These are phyloP conservation scores for Suillus fuscotomentosus DNA, from an alignment of 768 basidiomycete genomes.

Conservation along the genomic window DNA sequence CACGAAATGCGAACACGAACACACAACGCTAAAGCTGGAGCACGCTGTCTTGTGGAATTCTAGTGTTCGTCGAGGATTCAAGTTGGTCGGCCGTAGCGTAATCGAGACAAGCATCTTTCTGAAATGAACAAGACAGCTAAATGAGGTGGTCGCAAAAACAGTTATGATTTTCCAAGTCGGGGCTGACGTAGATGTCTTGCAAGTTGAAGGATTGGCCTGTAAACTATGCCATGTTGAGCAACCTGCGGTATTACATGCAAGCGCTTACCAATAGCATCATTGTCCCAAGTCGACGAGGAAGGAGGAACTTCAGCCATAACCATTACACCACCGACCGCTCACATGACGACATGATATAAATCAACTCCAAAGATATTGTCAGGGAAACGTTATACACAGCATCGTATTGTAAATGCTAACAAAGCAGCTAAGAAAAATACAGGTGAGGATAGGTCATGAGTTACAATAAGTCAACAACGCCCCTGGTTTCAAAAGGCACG, in stretches of 20 bases:
- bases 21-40: not conserved
- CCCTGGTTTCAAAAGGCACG: conserved; percentile 2
- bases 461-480: conserved; percentile 7
- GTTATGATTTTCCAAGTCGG: not conserved
- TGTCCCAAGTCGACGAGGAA: not conserved
- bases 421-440: not conserved
- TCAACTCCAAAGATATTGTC: not conserved
- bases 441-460: not conserved
- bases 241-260: not conserved
- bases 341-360: not conserved
- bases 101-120: not conserved
- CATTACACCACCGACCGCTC: not conserved
- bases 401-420: not conserved
- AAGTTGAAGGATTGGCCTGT: not conserved
- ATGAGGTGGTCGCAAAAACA: not conserved
- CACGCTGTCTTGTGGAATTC: not conserved
- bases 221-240: not conserved
- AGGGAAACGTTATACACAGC: not conserved
- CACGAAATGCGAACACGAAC: not conserved
- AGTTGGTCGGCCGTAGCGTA: not conserved
- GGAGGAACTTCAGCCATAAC: not conserved
- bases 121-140: not conserved
- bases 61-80: not conserved
- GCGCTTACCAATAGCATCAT: not conserved
- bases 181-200: not conserved